Base-by-base conservation (phyloP, 352 stramenopile species). In the Pythium aphanidermatum region DNA sequence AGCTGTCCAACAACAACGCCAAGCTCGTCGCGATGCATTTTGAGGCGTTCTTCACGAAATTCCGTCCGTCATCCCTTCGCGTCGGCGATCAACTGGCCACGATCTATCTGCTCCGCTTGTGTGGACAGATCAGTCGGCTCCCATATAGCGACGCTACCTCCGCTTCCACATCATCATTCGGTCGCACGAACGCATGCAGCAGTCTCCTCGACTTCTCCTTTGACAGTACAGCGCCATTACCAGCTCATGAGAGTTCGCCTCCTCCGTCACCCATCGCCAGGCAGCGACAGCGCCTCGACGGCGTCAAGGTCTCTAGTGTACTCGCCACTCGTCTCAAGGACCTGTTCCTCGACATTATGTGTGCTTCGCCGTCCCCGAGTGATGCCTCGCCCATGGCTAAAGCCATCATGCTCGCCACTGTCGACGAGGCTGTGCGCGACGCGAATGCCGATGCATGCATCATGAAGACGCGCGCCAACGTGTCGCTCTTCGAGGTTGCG, bases 401-500 rank as follows among this genome's bases (percentile, higher is more conserved):
- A 21, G 37, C 68, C 1, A 55, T 87, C 14, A 34, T 83, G 16
- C 57, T 89, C 7, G 64, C 63, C 20, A 60, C 79, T 13, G 51
- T 87, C 11, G 76, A 92, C 33, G 79, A 92, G 20, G 50, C 48
- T 4, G 58, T 86, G 14, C 45, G 64, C 14, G 65, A 77, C 33
- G 58, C 65, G 42, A 39, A 46, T 7, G 57, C 53, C 17, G 57
- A 72, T 20, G 44, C 61, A 35, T 78, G 71, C 39, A 65, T 83
- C 36, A 44, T 65, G 26, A 82, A 83, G 36, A 64, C 74, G 2
- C 56, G 63, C 23, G 71, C 63, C 0, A 66, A 48, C 14, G 62
- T 70, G 28, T 70, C 62, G 26, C 50, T 85, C 21, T 88, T 87
- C 34, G 77, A 88, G 45, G 65, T 84, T 37, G 74, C 69, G 11